These are phyloP conservation scores for Sicyos edulis DNA, from an alignment of 306 rosid species.

Conservation along the genomic window DNA sequence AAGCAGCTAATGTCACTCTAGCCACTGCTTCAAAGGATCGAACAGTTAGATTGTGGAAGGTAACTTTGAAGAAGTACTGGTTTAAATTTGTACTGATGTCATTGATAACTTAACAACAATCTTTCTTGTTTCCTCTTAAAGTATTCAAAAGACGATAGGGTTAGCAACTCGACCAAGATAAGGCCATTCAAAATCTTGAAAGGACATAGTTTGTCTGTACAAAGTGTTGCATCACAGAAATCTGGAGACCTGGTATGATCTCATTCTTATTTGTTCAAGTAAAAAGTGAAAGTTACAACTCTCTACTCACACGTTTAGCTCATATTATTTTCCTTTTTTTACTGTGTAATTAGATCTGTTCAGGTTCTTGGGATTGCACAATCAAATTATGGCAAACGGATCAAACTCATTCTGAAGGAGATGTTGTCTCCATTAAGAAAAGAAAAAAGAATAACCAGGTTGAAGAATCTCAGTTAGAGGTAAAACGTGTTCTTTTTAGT, in stretches of 20 bases:
- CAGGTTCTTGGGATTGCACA: conserved; percentile 91
- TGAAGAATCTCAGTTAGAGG: conserved; percentile 75
- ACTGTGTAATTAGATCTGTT: conserved; percentile 56
- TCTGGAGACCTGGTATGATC: conserved; percentile 61
- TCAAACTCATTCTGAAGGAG: conserved; percentile 49
- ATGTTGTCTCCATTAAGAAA: conserved; percentile 60
- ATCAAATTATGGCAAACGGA: conserved; percentile 72
- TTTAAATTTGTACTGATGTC: neutral
- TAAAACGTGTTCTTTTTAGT: conserved; percentile 23
- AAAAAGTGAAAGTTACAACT: conserved; percentile 11
- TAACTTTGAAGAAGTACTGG: conserved; percentile 28
- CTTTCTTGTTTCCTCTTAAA: conserved; percentile 24
- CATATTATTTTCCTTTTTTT: neutral
- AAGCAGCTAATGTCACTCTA: conserved; percentile 37
- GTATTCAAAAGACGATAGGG: conserved; percentile 50
- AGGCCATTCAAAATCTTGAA: conserved; percentile 69
- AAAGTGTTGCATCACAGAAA: conserved; percentile 63
- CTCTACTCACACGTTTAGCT: conserved; percentile 14
- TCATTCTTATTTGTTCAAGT: conserved; percentile 12
- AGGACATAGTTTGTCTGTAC: conserved; percentile 73
- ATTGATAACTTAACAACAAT: conserved; percentile 24
- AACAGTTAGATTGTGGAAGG: conserved; percentile 91
- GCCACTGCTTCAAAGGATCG: conserved; percentile 89
- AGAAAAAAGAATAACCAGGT: conserved; percentile 48
- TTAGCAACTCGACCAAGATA: conserved; percentile 37